Percentiles rank a stretch among this genome's conserved stretches.
These are phyloP conservation scores for Nephelium lappaceum DNA, from an alignment of 345 rosid genomes.

Conservation along the genomic window DNA sequence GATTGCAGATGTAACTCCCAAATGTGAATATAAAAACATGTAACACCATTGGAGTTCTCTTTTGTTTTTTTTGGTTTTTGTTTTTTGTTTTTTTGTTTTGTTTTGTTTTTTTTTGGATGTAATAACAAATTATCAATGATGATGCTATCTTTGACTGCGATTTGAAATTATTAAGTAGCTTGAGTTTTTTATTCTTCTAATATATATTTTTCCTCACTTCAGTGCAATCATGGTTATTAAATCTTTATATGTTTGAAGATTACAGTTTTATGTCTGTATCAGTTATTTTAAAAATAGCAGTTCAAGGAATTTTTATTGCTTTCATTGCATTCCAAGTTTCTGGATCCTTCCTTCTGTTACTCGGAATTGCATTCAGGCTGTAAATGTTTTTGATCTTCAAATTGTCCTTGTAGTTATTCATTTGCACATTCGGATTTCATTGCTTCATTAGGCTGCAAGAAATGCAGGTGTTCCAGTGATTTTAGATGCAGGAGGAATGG, in stretches of 20 bases:
- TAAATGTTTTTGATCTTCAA: not conserved
- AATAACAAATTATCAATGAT: not conserved
- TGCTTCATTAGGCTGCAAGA: slow-evolving; percentile 69
- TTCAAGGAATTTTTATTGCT: not conserved
- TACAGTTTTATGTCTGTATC: not conserved
- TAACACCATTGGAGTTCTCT: not conserved
- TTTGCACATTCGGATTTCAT: slow-evolving; percentile 17
- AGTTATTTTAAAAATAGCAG: not conserved
- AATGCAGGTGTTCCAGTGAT: slow-evolving; percentile 80
- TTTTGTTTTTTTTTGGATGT: no score
- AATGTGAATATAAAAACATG: not conserved
- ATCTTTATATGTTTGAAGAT: not conserved
- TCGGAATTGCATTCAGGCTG: not conserved
- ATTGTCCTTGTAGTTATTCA: not conserved
- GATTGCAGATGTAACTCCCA: no score
- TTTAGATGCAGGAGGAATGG: slow-evolving; percentile 98
- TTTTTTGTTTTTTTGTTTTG: no score
- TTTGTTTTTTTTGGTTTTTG: no score
- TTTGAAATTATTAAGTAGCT: not conserved
- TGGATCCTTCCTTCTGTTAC: not conserved
- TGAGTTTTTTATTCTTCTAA: not conserved
- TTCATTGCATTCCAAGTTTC: not conserved
- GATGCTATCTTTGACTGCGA: not conserved
- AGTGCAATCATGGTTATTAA: not conserved
- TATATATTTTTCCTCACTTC: not conserved